Evolutionary conservation across 352 stramenopile genomes (phyloP).

Genomic region (Globisporangium cylindrosporum): DNA sequence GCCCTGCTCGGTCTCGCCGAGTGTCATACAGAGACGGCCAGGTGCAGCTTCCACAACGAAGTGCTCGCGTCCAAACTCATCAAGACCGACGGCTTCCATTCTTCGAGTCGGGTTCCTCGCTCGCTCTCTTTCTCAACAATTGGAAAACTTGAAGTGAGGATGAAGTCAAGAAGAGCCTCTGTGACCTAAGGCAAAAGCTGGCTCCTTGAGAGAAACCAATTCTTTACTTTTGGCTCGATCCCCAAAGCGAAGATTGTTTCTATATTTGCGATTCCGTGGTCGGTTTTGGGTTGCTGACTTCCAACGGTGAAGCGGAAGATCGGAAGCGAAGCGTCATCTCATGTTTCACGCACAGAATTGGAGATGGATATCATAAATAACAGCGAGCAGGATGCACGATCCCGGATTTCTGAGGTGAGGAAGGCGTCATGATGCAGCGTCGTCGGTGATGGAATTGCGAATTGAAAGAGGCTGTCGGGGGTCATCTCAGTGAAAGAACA

Average conservation of each 20-base stretch:
- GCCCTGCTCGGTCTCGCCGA: conserved; percentile 43
- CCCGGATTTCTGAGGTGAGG: not conserved
- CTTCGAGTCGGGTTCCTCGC: not conserved
- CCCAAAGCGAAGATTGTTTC: conserved; percentile 3
- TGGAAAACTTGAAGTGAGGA: conserved; percentile 19
- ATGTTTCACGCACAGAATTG: not conserved
- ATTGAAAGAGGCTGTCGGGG: not conserved
- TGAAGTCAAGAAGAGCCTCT: not conserved
- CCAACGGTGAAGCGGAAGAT: not conserved
- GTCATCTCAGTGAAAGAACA: not conserved
- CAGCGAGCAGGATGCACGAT: not conserved
- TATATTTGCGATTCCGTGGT: conserved; percentile 8
- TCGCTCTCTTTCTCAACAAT: not conserved
- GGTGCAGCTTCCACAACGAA: conserved; percentile 44
- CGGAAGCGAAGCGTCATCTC: not conserved
- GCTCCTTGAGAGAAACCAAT: not conserved
- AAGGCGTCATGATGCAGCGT: not conserved
- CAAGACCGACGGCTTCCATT: conserved; percentile 30
- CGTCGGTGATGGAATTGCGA: not conserved
- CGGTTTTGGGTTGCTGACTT: not conserved
- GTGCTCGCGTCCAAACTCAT: conserved; percentile 48
- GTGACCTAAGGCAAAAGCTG: not conserved
- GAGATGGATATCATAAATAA: not conserved
- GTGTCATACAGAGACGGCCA: conserved; percentile 49
- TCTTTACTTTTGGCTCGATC: not conserved